Conservation (phyloP, 371 early-diverging fungal species). For the Homolaphlyctis polyrhiza region DNA sequence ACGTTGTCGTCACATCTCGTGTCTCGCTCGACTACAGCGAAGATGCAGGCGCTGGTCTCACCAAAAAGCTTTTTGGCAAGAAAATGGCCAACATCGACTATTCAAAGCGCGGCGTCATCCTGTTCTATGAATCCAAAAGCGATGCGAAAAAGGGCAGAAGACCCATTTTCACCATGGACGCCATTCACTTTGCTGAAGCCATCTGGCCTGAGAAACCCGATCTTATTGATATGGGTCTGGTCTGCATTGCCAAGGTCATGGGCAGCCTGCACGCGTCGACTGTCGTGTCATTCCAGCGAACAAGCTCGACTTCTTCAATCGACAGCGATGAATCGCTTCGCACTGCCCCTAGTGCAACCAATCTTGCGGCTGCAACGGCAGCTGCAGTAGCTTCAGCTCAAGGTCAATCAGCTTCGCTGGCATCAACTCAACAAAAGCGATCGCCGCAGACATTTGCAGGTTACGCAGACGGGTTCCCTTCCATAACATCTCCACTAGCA, state of each 20-base stretch:
- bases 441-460: not conserved
- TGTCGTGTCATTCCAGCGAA: not conserved
- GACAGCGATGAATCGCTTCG: not conserved
- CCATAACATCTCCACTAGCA: slow-evolving; percentile 8
- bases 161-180: slow-evolving; percentile 24
- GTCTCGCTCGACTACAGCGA: slow-evolving; percentile 1
- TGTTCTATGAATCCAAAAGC: slow-evolving; percentile 25
- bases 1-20: slow-evolving; percentile 27
- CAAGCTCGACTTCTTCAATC: not conserved
- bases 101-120: slow-evolving; percentile 12
- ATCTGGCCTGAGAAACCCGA: slow-evolving; percentile 21
- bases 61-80: slow-evolving; percentile 8
- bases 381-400: not conserved
- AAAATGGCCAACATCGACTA: not conserved
- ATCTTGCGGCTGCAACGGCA: not conserved
- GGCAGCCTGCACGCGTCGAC: slow-evolving; percentile 11
- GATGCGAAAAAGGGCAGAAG: slow-evolving; percentile 15
- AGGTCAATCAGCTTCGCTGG: not conserved
- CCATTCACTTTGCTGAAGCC: slow-evolving; percentile 13
- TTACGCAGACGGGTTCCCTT: not conserved
- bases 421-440: not conserved
- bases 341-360: not conserved
- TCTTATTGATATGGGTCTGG: slow-evolving; percentile 11
- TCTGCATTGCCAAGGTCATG: slow-evolving; percentile 15
- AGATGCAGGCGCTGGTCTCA: not conserved